phyloP scores from a whole-genome alignment of 2,329 filamentous ascomycete genomes.

The Aureobasidium leucospermi region DNA sequence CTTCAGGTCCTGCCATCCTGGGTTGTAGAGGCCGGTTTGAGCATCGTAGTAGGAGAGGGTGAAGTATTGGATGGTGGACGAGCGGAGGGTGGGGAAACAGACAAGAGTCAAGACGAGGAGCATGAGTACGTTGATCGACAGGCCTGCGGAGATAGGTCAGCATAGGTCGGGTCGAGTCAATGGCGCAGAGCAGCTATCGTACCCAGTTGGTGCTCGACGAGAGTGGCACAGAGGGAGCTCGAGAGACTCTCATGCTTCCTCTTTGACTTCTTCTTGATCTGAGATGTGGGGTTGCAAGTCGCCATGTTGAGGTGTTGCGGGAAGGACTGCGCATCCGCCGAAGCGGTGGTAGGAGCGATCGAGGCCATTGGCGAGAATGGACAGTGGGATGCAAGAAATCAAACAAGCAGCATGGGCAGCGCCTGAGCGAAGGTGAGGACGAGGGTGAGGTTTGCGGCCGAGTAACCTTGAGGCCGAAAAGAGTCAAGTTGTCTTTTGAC shows the following conservation, averaged over 20 bases:
- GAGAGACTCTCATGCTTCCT: conserved; percentile 26
- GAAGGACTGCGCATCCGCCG: neutral
- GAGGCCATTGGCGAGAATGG: conserved; percentile 8
- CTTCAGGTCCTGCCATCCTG: conserved; percentile 72
- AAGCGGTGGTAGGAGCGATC: neutral
- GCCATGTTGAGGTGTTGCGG: neutral
- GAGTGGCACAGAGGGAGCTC: conserved; percentile 26
- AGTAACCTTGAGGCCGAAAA: neutral
- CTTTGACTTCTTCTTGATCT: conserved; percentile 13
- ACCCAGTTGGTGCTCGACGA: conserved; percentile 37
- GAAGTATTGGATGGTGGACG: conserved; percentile 81
- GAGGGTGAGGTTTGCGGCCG: neutral
- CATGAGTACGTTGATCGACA: conserved; percentile 78
- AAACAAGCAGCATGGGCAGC: neutral
- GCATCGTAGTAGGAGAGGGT: conserved; percentile 75
- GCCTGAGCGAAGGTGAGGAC: neutral
- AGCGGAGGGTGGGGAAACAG: conserved; percentile 71
- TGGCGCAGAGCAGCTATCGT: neutral
- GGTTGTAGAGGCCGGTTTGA: conserved; percentile 59
- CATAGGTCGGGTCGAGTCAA: neutral
- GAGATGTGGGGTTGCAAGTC: neutral
- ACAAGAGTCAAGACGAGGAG: conserved; percentile 76
- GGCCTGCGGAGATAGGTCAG: conserved; percentile 44
- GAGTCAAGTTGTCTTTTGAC: neutral
- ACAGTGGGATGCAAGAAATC: neutral